Evolutionary conservation across 352 stramenopile genomes (phyloP).

Genomic region (Globisporangium iwayamae): DNA sequence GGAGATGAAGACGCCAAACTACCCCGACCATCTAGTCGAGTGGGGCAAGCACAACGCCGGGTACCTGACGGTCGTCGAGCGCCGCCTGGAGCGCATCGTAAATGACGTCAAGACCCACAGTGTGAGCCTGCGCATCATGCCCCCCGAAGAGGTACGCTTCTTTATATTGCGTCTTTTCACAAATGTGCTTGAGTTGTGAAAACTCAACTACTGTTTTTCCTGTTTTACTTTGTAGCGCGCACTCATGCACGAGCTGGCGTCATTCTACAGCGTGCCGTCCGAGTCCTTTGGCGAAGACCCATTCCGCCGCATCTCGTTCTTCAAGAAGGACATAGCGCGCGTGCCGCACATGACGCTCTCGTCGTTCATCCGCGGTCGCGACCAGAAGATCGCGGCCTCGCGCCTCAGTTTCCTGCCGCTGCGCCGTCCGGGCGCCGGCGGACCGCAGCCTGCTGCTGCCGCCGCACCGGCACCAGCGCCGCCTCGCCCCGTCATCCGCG

Average conservation of each 20-base stretch:
- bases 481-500: slow-evolving; percentile 27
- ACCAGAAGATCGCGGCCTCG: slow-evolving; percentile 27
- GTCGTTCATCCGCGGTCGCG: slow-evolving; percentile 32
- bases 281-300: slow-evolving; percentile 77
- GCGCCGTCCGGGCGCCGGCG: slow-evolving; percentile 15
- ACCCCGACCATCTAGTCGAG: slow-evolving; percentile 52
- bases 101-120: slow-evolving; percentile 66
- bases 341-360: slow-evolving; percentile 62
- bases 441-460: slow-evolving; percentile 15
- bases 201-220: not conserved
- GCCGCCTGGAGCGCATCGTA: slow-evolving; percentile 69
- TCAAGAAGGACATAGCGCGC: slow-evolving; percentile 53
- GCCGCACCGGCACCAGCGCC: slow-evolving; percentile 17
- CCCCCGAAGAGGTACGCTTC: slow-evolving; percentile 41
- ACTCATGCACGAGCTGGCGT: slow-evolving; percentile 72
- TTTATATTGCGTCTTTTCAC: slow-evolving; percentile 2
- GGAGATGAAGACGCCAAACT: slow-evolving; percentile 72
- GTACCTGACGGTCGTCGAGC: slow-evolving; percentile 70
- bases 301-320: slow-evolving; percentile 69
- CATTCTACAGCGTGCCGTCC: slow-evolving; percentile 59
- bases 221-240: slow-evolving; percentile 32
- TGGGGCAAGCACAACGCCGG: slow-evolving; percentile 73
- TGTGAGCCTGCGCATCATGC: slow-evolving; percentile 74
- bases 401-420: slow-evolving; percentile 62
- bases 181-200: not conserved